Evolutionary conservation across 2,329 filamentous ascomycete species (phyloP).

Genomic region (Aspergillus ustus): DNA sequence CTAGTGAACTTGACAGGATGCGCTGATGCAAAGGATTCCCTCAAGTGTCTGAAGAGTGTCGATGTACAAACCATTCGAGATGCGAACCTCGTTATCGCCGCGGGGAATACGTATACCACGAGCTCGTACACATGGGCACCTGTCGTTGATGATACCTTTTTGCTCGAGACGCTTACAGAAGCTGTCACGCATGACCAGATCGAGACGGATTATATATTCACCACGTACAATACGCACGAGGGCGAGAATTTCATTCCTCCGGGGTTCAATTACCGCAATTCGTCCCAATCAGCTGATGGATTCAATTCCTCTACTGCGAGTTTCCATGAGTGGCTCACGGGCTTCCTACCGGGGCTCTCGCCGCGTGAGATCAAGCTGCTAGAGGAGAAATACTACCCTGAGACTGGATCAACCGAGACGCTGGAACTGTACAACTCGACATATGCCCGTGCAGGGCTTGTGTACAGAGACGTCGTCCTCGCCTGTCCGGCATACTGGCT

Average conservation of each 20-base stretch:
- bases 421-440: slow-evolving; percentile 55
- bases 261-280: slow-evolving; percentile 45
- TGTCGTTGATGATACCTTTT: slow-evolving; percentile 62
- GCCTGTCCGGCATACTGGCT: slow-evolving; percentile 66
- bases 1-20: slow-evolving; percentile 57
- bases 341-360: slow-evolving; percentile 58
- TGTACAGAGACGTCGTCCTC: slow-evolving; percentile 64
- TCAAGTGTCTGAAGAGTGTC: slow-evolving; percentile 59
- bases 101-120: slow-evolving; percentile 58
- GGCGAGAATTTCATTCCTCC: slow-evolving; percentile 65
- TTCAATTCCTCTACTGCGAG: slow-evolving; percentile 57
- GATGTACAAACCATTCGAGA: slow-evolving; percentile 59
- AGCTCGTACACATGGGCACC: slow-evolving; percentile 65
- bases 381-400: slow-evolving; percentile 54
- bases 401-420: slow-evolving; percentile 52
- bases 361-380: slow-evolving; percentile 45
- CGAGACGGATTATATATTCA: slow-evolving; percentile 54
- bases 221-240: slow-evolving; percentile 67
- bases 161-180: slow-evolving; percentile 53
- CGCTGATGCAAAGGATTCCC: slow-evolving; percentile 45
- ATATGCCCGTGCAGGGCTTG: slow-evolving; percentile 58
- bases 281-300: slow-evolving; percentile 34
- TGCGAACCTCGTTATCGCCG: slow-evolving; percentile 56
- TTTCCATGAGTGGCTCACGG: slow-evolving; percentile 59
- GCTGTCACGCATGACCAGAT: slow-evolving; percentile 46